Evolutionary conservation across 78 protist genomes (phyloP), one percentile per base, ranked within the genome.

Genomic region (Dictyostelium citrinum): DNA sequence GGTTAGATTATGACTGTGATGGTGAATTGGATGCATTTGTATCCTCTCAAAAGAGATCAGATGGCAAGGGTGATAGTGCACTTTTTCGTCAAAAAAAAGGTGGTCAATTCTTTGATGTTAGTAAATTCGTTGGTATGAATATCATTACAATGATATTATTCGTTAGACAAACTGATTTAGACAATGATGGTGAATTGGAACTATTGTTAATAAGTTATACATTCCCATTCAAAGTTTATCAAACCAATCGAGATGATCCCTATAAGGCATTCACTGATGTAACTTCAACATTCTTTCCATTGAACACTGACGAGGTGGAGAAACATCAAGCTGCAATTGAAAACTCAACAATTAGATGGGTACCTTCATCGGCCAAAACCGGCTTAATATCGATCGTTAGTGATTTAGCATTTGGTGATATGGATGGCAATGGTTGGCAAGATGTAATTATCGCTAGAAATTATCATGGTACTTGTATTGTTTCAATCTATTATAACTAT

Each of bases 151-250:
- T 78, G 29, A 79, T 78, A 4, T 11, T 88, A 49, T 88, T 78
- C 71, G 85, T 71, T 17, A 16, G 72, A 20, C 35, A 61, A 58
- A 79, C 81, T 11, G 93, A 88, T 78, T 43, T 88, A 1, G 93
- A 88, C 49, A 88, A 88, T 78, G 93, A 88, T 78, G 93, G 93
- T 35, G 72, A 37, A n/a, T 67, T 88, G 33, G 93, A 88, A 16
- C 51, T 78, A 2, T 88, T 88, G 24, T 49, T 88, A 22, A 20
- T 88, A 5, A 39, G 80, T 16, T 88, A 78, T 79, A 51, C 93
- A 61, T 88, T 88, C 7, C 93, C 93, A 12, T 88, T 78, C 37
- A 88, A 79, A 31, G 81, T 88, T 9, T 88, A 88, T 22, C 93
- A 68, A n/a, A 64, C 85, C 11, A 37, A 72, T 35, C 24, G 33